Base-by-base conservation (phyloP, 2,329 filamentous ascomycete genomes). In the Cladosporium sp. region DNA sequence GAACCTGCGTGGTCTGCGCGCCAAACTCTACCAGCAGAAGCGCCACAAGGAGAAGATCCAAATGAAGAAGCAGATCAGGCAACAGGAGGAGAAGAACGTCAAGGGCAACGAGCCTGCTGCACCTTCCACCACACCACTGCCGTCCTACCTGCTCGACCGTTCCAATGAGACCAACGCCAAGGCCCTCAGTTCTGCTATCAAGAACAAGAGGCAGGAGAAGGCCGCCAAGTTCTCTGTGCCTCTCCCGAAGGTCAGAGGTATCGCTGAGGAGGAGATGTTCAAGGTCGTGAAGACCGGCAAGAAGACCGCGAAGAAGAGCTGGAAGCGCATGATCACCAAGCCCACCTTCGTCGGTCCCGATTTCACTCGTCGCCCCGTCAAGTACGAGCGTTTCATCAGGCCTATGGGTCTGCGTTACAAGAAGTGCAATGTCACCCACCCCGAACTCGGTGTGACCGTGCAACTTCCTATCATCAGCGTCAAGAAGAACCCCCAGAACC, bases 31-130 rank as follows among this genome's bases (percentile, higher is more conserved):
- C 83, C 90, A 94, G 79, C 89, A 98, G 86, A 92, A 93, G 84
- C 88, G 95, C 28, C 91, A 93, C 83, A 91, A 93, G 79, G 93
- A 99, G 85, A 99, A 99, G 89, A 96, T 97, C 77, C 92, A 96
- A 86, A 93, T 97, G 90, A 91, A 90, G 81, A 96, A 97, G 86
- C 84, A 89, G 75, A 96, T 99, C 86, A 92, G 91, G 81, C 91
- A 92, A 53, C 92, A 97, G 83, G 95, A 99, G 81, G 92, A 97
- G 84, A 89, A 92, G 81, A 96, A 97, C 76, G 89, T 98, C 84
- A 97, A 98, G 82, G 91, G 91, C 10, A 83, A 86, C 34, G 89
- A 89, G 64, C 88, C 91, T 70, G 87, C 90, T 73, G 91, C 95
- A 79, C 91, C 93, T 67, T 88, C 88, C 28, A 88, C 85, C 71